Percentiles rank a stretch among this genome's conserved stretches.
Evolutionary conservation across 2,329 filamentous ascomycete genomes (phyloP).

Genomic region (Leptographium flavum): DNA sequence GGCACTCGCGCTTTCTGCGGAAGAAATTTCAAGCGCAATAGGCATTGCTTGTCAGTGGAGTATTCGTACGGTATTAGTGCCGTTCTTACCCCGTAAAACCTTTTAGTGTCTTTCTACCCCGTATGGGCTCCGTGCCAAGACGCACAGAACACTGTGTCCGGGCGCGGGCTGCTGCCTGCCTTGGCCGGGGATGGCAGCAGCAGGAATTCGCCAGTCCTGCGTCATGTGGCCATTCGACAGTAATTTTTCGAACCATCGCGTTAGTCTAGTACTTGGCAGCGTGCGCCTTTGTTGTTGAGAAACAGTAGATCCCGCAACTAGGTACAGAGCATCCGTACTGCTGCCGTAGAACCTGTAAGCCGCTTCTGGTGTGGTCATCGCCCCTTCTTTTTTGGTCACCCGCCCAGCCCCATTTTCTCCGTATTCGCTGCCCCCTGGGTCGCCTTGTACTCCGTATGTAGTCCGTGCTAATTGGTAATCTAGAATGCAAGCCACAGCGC

Average conservation of each 20-base stretch:
- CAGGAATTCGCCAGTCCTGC: too few relatives aligned
- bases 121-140: slow-evolving; percentile 3
- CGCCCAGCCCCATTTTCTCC: neutral
- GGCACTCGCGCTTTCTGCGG: too few relatives aligned
- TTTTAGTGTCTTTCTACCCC: slow-evolving; percentile 5
- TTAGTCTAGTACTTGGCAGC: too few relatives aligned
- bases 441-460: neutral
- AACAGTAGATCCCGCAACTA: too few relatives aligned
- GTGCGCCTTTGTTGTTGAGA: too few relatives aligned
- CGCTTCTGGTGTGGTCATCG: neutral
- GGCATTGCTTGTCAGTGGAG: neutral
- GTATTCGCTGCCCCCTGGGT: neutral
- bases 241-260: too few relatives aligned
- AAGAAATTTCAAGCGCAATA: too few relatives aligned
- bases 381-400: neutral
- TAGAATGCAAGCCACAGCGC: neutral
- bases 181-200: too few relatives aligned
- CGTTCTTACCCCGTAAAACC: slow-evolving; percentile 6
- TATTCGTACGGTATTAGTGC: neutral
- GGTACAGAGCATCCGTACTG: neutral
- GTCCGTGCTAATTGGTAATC: neutral
- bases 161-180: neutral
- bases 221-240: too few relatives aligned
- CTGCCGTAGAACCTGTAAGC: neutral
- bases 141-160: neutral